These are phyloP conservation scores for Colletotrichum sp. DNA, from an alignment of 2,329 filamentous ascomycete species.

Conservation along the genomic window DNA sequence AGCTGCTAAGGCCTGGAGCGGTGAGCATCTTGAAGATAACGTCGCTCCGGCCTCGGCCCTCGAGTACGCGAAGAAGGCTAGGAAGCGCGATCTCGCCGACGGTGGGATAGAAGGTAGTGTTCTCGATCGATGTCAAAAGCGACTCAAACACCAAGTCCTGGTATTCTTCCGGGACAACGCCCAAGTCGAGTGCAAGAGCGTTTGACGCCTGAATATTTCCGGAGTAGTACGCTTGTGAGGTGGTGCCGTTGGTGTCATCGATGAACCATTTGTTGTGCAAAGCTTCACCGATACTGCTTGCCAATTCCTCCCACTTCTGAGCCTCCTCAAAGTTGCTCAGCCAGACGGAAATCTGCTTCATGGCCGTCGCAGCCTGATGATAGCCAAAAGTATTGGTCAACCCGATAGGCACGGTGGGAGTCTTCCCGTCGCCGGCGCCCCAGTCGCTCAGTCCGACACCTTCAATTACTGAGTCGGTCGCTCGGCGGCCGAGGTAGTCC, in stretches of 20 bases:
- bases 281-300: not conserved
- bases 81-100: slow-evolving; percentile 18
- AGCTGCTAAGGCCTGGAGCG: not conserved
- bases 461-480: not conserved
- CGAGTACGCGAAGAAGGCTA: slow-evolving; percentile 3
- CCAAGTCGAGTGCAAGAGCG: slow-evolving; percentile 5
- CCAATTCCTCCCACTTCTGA: not conserved
- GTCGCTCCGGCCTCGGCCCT: not conserved
- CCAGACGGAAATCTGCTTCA: not conserved
- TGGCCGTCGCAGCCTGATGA: not conserved
- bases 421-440: not conserved
- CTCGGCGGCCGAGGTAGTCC: slow-evolving; percentile 7
- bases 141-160: not conserved
- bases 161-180: not conserved
- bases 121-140: not conserved
- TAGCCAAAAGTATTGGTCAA: slow-evolving; percentile 12
- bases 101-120: not conserved
- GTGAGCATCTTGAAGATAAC: slow-evolving; percentile 10
- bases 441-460: slow-evolving; percentile 20
- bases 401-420: not conserved
- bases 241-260: not conserved
- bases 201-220: slow-evolving; percentile 7
- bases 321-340: not conserved
- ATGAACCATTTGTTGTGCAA: slow-evolving; percentile 15
- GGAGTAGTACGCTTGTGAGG: not conserved